Evolutionary conservation across 2,329 filamentous ascomycete genomes (phyloP), one percentile per base, ranked within the genome.

Genomic region (Oidium heveae): DNA sequence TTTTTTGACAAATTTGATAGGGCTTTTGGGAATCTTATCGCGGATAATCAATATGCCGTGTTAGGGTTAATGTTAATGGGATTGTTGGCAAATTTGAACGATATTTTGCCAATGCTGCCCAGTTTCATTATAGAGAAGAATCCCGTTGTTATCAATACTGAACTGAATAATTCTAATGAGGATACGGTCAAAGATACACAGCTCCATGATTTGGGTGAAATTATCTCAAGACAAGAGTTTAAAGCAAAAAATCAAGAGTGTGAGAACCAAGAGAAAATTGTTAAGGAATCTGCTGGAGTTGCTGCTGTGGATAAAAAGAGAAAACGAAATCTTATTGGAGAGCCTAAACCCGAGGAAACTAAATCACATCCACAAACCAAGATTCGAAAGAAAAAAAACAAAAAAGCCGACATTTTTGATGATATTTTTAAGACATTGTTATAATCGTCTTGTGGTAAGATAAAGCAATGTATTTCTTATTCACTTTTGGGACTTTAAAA

Each of bases 1-100:
- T 22, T 59, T 55, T 65, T 68, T 53, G 64, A 50, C 13, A 1
- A 28, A 33, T 66, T 60, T 66, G 59, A 68, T 56, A 64, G 67
- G 18, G 70, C 76, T 0, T 88, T 89, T 64, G 79, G 79, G 0
- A 80, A 80, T 58, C 68, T 89, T 44, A 69, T 81, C 3, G 79
- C 80, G 18, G 83, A 88, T 65, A 76, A 74, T 36, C 84, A 86
- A 62, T 84, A 84, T 65, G 77, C 84, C 2, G 71, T 78, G 4
- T 70, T 89, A 2, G 85, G 84, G 4, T 69, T 86, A 20, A 72
- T 84, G 58, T 71, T 89, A 10, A 64, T 88, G 49, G 78, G 75
- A 20, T 67, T 76, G 1, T 67, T 88, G 56, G 79, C 80, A 4
- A 75, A 76, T 57, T 66, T 82, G 22, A 67, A 74, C 57, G 67